Evolutionary conservation across 2,329 filamentous ascomycete species (phyloP).

Genomic region (Verticillium longisporum): DNA sequence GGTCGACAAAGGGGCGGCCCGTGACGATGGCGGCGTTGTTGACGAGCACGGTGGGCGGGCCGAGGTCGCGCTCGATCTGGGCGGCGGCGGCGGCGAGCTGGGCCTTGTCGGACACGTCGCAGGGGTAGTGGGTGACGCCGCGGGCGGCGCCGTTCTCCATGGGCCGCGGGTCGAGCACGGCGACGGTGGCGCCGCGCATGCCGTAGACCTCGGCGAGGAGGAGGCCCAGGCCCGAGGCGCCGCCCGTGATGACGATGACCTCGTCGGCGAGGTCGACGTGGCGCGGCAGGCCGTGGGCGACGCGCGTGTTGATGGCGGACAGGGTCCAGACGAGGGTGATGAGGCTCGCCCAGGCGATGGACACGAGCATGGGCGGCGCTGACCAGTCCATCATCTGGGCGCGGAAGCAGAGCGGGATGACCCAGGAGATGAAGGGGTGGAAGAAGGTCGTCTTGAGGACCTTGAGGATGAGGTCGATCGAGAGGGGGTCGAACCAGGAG

Average conservation of each 20-base stretch:
- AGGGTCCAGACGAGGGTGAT: slow-evolving; percentile 59
- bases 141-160: slow-evolving; percentile 62
- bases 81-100: slow-evolving; percentile 58
- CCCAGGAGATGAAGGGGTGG: slow-evolving; percentile 85
- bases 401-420: slow-evolving; percentile 82
- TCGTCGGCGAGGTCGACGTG: slow-evolving; percentile 76
- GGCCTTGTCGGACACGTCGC: slow-evolving; percentile 70
- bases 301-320: slow-evolving; percentile 58
- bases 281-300: slow-evolving; percentile 75
- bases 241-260: slow-evolving; percentile 90
- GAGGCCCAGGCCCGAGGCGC: slow-evolving; percentile 76
- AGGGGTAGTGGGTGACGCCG: slow-evolving; percentile 73
- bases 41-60: slow-evolving; percentile 82
- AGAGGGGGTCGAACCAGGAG: slow-evolving; percentile 58
- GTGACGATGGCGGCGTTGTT: slow-evolving; percentile 89
- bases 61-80: slow-evolving; percentile 78
- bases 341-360: slow-evolving; percentile 64
- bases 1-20: slow-evolving; percentile 67
- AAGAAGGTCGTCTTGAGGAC: slow-evolving; percentile 71
- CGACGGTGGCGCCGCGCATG: slow-evolving; percentile 86
- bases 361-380: slow-evolving; percentile 65
- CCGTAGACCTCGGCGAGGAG: slow-evolving; percentile 86
- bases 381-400: slow-evolving; percentile 59
- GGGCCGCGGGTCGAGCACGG: slow-evolving; percentile 74
- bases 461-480: slow-evolving; percentile 68